These are phyloP conservation scores for Stachybotrys echinatus DNA, from an alignment of 2,329 filamentous ascomycete species.

Conservation along the genomic window DNA sequence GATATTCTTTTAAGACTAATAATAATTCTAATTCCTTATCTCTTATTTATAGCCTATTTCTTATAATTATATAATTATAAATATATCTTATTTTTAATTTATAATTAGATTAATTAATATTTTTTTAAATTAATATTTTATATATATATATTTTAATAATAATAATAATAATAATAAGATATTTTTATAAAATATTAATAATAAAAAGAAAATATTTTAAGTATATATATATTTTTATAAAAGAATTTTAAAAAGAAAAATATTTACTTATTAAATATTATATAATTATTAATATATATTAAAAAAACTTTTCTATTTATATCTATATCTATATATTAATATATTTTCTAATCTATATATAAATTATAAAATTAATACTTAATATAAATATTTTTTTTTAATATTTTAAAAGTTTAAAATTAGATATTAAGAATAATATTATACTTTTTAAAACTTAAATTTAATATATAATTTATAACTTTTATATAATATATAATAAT, in stretches of 20 bases:
- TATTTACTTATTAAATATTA: slow-evolving; percentile 1
- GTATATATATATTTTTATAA: neutral
- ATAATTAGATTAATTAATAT: neutral
- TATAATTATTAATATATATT: slow-evolving; percentile 1
- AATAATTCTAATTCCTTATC: too few species aligned
- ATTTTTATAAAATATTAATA: slow-evolving; percentile 1
- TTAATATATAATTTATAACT: slow-evolving; percentile 1
- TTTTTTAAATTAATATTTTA: neutral
- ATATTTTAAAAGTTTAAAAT: neutral
- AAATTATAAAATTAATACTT: neutral
- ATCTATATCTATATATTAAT: neutral
- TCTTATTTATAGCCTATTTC: too few species aligned
- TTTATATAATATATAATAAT: slow-evolving; percentile 1
- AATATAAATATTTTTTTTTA: slow-evolving; percentile 1
- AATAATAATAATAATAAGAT: neutral
- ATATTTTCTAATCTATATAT: slow-evolving; percentile 1
- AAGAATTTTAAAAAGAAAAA: neutral
- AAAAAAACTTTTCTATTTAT: neutral
- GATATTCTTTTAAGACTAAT: too few species aligned
- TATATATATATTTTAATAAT: neutral
- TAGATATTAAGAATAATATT: neutral
- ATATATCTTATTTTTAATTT: neutral
- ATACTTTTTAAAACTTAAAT: neutral
- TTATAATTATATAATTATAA: neutral
- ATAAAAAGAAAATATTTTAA: slow-evolving; percentile 3